Percentiles rank a stretch among this genome's conserved stretches.
Evolutionary conservation across 169 alveolate species (phyloP).

Genomic region (Amoebophrya sp.): DNA sequence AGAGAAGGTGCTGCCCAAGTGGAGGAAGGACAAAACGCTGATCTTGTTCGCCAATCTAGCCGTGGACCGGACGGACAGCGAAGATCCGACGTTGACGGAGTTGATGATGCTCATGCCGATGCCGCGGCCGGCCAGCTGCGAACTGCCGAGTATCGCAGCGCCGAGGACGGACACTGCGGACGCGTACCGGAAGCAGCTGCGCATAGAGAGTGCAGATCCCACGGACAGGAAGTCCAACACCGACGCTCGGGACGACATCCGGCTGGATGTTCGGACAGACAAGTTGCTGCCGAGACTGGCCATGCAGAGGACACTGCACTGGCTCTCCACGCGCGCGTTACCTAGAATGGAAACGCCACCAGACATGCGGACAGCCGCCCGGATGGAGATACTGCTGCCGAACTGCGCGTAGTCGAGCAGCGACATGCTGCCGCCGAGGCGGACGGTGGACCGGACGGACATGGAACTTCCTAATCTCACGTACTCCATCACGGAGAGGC

Average conservation of each 20-base stretch:
- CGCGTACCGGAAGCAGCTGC: background rate
- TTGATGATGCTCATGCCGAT: background rate
- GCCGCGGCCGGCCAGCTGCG: background rate
- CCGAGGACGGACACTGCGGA: background rate
- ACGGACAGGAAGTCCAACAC: background rate
- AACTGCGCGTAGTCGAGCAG: background rate
- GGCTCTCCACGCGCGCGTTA: background rate
- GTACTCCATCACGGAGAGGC: conserved; percentile 27
- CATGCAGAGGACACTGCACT: background rate
- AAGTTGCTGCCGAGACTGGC: background rate
- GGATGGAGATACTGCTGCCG: background rate
- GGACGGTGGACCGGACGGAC: background rate
- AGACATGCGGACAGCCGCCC: background rate
- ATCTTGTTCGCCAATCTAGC: background rate
- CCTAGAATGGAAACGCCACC: background rate
- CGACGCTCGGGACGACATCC: background rate
- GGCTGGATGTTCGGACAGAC: background rate
- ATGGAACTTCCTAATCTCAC: background rate
- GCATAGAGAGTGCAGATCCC: background rate
- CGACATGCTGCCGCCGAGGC: background rate
- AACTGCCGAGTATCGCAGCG: background rate
- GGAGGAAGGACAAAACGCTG: background rate
- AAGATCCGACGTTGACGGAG: background rate
- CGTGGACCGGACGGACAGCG: background rate
- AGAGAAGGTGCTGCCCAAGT: background rate